Conservation (phyloP, 768 basidiomycete genomes). For the Lentinus brumalis region DNA sequence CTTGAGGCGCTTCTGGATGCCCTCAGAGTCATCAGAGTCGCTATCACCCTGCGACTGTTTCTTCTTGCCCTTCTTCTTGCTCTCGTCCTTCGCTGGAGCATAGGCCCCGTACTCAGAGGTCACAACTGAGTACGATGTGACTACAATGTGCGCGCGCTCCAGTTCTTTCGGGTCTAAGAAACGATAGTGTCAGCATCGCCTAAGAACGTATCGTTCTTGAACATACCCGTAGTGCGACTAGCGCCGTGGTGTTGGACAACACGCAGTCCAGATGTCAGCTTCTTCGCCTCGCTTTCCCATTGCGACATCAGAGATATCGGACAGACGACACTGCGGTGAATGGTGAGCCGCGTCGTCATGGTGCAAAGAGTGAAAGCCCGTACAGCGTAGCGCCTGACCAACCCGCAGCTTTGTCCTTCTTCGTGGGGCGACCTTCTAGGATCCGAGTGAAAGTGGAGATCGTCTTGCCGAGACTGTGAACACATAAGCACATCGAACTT, state of each 20-base stretch:
- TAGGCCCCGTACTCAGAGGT: constrained; percentile 74
- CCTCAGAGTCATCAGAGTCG: constrained; percentile 46
- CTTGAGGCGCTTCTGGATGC: constrained; percentile 48
- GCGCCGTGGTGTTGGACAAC: constrained; percentile 87
- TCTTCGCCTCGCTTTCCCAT: constrained; percentile 86
- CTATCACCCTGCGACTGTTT: constrained; percentile 29
- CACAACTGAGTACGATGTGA: constrained; percentile 87
- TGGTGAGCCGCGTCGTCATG: not conserved
- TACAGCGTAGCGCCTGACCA: constrained; percentile 75
- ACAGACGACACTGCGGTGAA: constrained; percentile 68
- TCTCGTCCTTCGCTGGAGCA: constrained; percentile 55
- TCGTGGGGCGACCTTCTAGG: constrained; percentile 73
- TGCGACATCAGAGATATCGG: constrained; percentile 88
- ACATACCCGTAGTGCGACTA: constrained; percentile 64
- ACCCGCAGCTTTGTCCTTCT: constrained; percentile 69
- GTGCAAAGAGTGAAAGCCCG: constrained; percentile 26
- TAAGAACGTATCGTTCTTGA: not conserved
- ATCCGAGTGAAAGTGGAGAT: constrained; percentile 90
- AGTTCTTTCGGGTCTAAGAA: constrained; percentile 55
- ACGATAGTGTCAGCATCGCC: not conserved
- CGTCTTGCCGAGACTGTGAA: constrained; percentile 76
- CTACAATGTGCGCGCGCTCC: constrained; percentile 64
- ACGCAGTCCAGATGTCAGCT: constrained; percentile 63
- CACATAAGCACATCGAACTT: not conserved
- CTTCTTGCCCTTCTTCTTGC: constrained; percentile 39